Conservation (phyloP, 257 asterid genomes). For the Scutellaria galericulata region DNA sequence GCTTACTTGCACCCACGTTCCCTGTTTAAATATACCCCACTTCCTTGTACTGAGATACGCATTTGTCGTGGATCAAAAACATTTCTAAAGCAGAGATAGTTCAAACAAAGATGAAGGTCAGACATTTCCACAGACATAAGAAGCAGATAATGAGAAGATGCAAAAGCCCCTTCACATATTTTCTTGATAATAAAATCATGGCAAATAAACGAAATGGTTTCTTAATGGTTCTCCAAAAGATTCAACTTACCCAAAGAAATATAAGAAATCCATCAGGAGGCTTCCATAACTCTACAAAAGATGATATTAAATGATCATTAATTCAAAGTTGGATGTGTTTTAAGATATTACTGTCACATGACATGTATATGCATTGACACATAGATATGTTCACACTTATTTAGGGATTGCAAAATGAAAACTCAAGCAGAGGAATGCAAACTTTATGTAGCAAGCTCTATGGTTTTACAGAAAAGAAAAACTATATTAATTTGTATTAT, state of each 20-base stretch:
- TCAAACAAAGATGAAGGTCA: slow-evolving; percentile 35
- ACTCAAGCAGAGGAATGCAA: slow-evolving; percentile 9
- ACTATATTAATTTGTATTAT: background rate
- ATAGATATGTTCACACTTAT: slow-evolving; percentile 1
- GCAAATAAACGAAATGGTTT: background rate
- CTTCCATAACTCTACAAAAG: slow-evolving; percentile 81
- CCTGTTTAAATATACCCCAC: slow-evolving; percentile 87
- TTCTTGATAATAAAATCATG: slow-evolving; percentile 26
- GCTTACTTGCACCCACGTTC: slow-evolving; percentile 88
- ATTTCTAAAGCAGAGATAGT: slow-evolving; percentile 62
- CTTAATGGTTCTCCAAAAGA: background rate
- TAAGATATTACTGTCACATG: slow-evolving; percentile 25
- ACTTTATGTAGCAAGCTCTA: slow-evolving; percentile 3
- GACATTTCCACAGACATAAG: slow-evolving; percentile 23
- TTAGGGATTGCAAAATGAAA: slow-evolving; percentile 7
- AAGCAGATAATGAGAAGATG: slow-evolving; percentile 20
- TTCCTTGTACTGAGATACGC: slow-evolving; percentile 96
- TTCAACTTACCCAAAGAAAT: slow-evolving; percentile 92
- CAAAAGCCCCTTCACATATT: slow-evolving; percentile 12
- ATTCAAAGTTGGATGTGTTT: slow-evolving; percentile 1
- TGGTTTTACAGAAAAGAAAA: slow-evolving; percentile 25
- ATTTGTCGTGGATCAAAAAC: slow-evolving; percentile 98
- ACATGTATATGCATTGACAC: slow-evolving; percentile 1
- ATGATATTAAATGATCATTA: slow-evolving; percentile 16
- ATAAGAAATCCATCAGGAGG: slow-evolving; percentile 97